Base-by-base conservation (phyloP, 345 rosid species). In the Eucalyptus viminalis region DNA sequence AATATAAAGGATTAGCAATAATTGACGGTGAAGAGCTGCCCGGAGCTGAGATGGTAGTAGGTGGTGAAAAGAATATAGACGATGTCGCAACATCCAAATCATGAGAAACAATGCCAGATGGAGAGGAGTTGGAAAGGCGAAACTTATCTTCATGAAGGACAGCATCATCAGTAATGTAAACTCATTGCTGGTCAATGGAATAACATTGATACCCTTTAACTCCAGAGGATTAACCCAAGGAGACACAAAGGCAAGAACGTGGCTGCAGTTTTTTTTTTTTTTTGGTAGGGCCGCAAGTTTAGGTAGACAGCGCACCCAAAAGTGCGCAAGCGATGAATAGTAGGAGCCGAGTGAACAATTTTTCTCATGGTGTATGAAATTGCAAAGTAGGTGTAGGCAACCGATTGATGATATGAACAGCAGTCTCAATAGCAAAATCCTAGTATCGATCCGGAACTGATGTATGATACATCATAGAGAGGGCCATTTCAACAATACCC, bases 401-500 rank as follows among this genome's bases (percentile, higher is more conserved):
- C 62, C 13, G 13, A 0, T 56, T 56, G 29, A 56, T 0, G 29
- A 22, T 22, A 54, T 56, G 27, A 22, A 56, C 21, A 56, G 6
- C 62, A 56, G 27, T 56, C 62, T 56, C 62, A 56, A 24, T 9
- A 24, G 62, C 62, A 56, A 56, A 24, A 56, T 56, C 62, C 62
- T 0, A 24, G 27, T 22, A 56, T 56, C 29, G 3, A 56, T 56
- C 5, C 4, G 13, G 12, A 56, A 22, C 0, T 0, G 62, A 24
- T 22, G 62, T 29, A 56, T 56, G 62, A 2, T 56, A 56, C 62
- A 56, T 56, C 29, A 22, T 56, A 56, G 5, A 24, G 62, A 24
- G 29, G 27, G 62, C 27, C 62, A 56, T 56, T 56, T 56, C 62
- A 24, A 56, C 27, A 56, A 56, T 56, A 56, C 12, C 27, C 27